Percentiles rank a stretch among this genome's conserved stretches.
phyloP scores from a whole-genome alignment of 495 filamentous ascomycete species.

The Lineolata rhizophorae region DNA sequence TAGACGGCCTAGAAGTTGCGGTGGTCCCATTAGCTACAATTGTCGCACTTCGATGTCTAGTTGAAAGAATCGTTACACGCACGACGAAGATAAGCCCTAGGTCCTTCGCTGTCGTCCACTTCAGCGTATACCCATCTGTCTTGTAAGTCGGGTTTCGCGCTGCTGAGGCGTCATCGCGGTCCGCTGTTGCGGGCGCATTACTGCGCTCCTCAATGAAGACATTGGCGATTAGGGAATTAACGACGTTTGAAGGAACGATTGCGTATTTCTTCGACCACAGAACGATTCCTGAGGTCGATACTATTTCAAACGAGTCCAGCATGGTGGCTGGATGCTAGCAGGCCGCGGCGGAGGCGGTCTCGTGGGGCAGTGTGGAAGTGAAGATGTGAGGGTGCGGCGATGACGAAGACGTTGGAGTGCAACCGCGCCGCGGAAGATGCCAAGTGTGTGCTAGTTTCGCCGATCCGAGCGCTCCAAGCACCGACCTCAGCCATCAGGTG shows the following conservation, averaged over 20 bases:
- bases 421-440: background rate
- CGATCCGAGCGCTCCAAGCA: too few species aligned
- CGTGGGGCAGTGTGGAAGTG: background rate
- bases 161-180: slow-evolving; percentile 32
- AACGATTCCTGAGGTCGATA: slow-evolving; percentile 89
- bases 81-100: slow-evolving; percentile 92
- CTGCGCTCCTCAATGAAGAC: slow-evolving; percentile 92
- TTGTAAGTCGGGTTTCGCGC: slow-evolving; percentile 50
- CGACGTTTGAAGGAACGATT: slow-evolving; percentile 52
- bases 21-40: too few species aligned
- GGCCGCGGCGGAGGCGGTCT: background rate
- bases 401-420: background rate
- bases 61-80: slow-evolving; percentile 13
- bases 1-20: slow-evolving; percentile 66
- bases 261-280: slow-evolving; percentile 84
- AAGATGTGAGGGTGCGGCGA: slow-evolving; percentile 1
- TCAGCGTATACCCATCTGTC: slow-evolving; percentile 83
- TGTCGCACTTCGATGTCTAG: background rate
- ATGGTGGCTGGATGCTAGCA: slow-evolving; percentile 27
- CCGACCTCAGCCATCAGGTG: too few species aligned
- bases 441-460: slow-evolving; percentile 1
- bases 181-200: slow-evolving; percentile 32
- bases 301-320: slow-evolving; percentile 89
- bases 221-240: slow-evolving; percentile 89
- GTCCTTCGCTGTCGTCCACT: slow-evolving; percentile 84